phyloP scores from a whole-genome alignment of 2,329 filamentous ascomycete species.

The Colletotrichum karsti region DNA sequence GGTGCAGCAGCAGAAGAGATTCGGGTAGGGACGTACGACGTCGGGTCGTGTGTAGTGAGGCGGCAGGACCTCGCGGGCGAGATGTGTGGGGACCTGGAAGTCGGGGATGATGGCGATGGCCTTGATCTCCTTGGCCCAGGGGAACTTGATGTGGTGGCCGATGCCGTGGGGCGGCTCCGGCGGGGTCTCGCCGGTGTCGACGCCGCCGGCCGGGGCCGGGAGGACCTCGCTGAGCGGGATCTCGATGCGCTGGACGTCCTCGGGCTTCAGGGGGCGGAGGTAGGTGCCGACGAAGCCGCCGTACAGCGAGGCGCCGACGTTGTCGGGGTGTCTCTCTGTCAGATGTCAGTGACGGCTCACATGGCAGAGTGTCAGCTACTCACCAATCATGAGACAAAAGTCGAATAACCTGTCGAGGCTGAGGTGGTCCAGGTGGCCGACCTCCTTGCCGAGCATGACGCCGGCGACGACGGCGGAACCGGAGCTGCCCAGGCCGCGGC shows the following conservation, averaged over 20 bases:
- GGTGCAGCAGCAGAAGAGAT: too few relatives aligned
- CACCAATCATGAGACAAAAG: constrained; percentile 96
- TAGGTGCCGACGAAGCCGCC: constrained; percentile 98
- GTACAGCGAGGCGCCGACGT: constrained; percentile 93
- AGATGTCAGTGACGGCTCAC: neutral
- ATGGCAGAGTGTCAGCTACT: constrained; percentile 34
- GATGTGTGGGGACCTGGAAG: constrained; percentile 94
- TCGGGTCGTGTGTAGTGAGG: constrained; percentile 81
- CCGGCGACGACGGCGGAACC: constrained; percentile 95
- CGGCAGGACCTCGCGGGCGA: constrained; percentile 87
- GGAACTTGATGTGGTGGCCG: constrained; percentile 95
- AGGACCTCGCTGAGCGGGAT: constrained; percentile 95
- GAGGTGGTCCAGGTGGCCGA: constrained; percentile 74
- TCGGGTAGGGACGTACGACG: constrained; percentile 82
- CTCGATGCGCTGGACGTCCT: constrained; percentile 89
- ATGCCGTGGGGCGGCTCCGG: constrained; percentile 92
- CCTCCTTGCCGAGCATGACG: constrained; percentile 90
- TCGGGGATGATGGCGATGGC: constrained; percentile 95
- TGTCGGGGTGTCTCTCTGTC: constrained; percentile 86
- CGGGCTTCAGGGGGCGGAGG: constrained; percentile 88
- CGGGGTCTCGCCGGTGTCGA: constrained; percentile 87
- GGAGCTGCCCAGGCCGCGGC: constrained; percentile 92
- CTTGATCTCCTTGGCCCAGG: constrained; percentile 95
- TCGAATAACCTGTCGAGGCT: constrained; percentile 87
- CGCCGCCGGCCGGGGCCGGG: constrained; percentile 86